Base-by-base conservation (phyloP, 352 stramenopile genomes). In the Phytophthora lateralis region DNA sequence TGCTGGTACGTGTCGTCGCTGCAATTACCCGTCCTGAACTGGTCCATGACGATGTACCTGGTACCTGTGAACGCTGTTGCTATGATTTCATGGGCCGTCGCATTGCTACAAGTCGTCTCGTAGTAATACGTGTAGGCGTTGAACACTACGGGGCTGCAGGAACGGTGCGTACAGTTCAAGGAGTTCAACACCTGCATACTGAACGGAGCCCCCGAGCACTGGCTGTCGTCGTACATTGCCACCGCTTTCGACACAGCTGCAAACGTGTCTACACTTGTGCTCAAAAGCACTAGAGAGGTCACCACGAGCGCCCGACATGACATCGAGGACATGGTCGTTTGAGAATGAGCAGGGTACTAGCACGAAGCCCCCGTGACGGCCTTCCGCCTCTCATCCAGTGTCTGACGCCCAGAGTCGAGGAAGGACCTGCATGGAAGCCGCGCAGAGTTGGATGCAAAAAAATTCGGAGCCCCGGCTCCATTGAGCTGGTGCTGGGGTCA, bases 41-140 rank as follows among this genome's bases (percentile, higher is more conserved):
- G 48, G 44, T 76, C 63, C 27, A 73, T 47, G 0, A 71, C 24
- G 54, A 76, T 62, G 53, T 76, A 47, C 42, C 42, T 42, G 24
- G 63, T 64, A 2, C 18, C 44, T 38, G 24, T 30, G 18, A 73
- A 70, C 4, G 51, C 54, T 10, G 29, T 21, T 24, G 63, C 15
- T 35, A 73, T 47, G 32, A 50, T 48, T 32, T 30, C 18, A 15
- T 61, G 60, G 4, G 55, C 34, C 18, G 66, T 52, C 5, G 24
- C 17, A 24, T 41, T 38, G 1, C 18, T 43, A 30, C 68, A 76
- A 18, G 14, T 59, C 4, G 26, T 49, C 12, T 60, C 53, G 63
- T 66, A 73, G 48, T 64, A 70, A 17, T 65, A 76, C 39, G 34
- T 55, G 17, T 32, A 42, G 51, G 24, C 43, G 8, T 53, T 58